Conservation (phyloP, 768 basidiomycete species). For the Porpolomopsis calyptriformis region DNA sequence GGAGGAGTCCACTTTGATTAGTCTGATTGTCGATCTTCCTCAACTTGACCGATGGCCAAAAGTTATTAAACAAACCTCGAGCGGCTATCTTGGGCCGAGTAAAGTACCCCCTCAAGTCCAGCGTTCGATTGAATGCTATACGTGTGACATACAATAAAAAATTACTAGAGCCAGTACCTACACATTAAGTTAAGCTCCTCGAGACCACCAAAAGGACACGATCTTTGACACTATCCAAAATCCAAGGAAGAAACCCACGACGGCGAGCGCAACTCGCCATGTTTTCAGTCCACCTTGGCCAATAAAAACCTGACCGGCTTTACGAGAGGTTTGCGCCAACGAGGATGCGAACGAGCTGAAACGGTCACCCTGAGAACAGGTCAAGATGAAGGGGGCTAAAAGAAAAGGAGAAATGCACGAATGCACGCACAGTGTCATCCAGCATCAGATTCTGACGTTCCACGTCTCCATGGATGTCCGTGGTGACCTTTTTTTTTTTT, state of each 20-base stretch:
- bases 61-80: too few relatives aligned
- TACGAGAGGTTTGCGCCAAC: slow-evolving; percentile 55
- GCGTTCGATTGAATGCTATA: background rate
- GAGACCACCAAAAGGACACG: background rate
- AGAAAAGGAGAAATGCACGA: background rate
- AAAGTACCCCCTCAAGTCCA: too few relatives aligned
- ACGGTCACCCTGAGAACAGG: slow-evolving; percentile 42
- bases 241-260: slow-evolving; percentile 42
- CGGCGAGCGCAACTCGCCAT: slow-evolving; percentile 53
- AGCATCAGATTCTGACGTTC: slow-evolving; percentile 73
- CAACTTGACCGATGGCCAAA: too few relatives aligned
- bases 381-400: slow-evolving; percentile 2
- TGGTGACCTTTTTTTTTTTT: slow-evolving; percentile 51
- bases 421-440: slow-evolving; percentile 55
- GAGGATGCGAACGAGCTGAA: slow-evolving; percentile 57
- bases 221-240: slow-evolving; percentile 49
- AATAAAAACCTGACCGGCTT: slow-evolving; percentile 63
- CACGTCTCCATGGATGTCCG: slow-evolving; percentile 76
- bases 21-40: background rate
- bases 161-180: background rate
- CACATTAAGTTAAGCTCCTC: background rate
- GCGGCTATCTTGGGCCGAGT: too few relatives aligned
- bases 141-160: background rate
- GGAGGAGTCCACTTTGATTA: background rate
- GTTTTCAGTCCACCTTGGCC: slow-evolving; percentile 56